Percentiles rank a stretch among this genome's conserved stretches.
Conservation (phyloP, 129 eudicot species). For the Chrysanthemum makinoi region DNA sequence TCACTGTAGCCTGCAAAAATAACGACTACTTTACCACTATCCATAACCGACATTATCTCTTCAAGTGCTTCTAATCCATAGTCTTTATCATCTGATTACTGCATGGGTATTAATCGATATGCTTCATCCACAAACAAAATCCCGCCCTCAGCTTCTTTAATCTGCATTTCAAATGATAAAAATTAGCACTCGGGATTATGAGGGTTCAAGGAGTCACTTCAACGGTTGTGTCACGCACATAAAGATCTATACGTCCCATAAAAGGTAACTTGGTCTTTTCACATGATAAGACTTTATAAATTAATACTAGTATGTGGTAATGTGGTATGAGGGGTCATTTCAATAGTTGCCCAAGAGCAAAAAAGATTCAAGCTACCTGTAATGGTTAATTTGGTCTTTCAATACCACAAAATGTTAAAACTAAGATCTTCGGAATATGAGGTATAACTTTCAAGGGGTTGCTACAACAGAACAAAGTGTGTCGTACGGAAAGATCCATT, state of each 20-base stretch:
- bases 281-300: too few species aligned
- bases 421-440: too few species aligned
- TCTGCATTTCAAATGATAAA: constrained; percentile 23
- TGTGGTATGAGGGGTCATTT: neutral
- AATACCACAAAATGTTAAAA: too few species aligned
- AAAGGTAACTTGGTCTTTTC: neutral
- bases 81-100: constrained; percentile 68
- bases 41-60: constrained; percentile 95
- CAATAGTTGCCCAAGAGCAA: neutral
- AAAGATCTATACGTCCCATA: neutral
- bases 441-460: too few species aligned
- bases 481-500: too few species aligned
- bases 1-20: constrained; percentile 18
- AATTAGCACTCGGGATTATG: neutral
- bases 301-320: too few species aligned
- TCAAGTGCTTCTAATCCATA: constrained; percentile 96
- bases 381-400: too few species aligned
- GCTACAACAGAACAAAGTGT: too few species aligned
- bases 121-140: constrained; percentile 96
- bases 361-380: too few species aligned
- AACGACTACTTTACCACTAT: constrained; percentile 15
- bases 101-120: constrained; percentile 73
- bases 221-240: neutral
- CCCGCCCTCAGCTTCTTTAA: constrained; percentile 47
- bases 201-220: neutral